phyloP scores from a whole-genome alignment of 768 basidiomycete genomes.

The Macrocybe gigantea region DNA sequence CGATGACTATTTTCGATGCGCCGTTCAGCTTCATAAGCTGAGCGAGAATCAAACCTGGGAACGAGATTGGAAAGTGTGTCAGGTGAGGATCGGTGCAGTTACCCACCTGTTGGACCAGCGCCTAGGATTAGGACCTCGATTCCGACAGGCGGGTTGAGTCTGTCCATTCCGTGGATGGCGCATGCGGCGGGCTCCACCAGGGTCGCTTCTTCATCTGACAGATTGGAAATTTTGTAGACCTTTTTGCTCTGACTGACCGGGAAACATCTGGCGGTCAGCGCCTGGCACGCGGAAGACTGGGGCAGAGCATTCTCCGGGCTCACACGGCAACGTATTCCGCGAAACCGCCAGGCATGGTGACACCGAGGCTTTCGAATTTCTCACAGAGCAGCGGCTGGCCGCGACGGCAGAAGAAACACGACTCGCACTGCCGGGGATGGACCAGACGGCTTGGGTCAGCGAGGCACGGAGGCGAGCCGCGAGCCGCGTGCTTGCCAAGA shows the following conservation, averaged over 20 bases:
- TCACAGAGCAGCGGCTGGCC: constrained; percentile 68
- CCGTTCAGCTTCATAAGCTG: constrained; percentile 76
- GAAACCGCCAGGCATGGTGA: constrained; percentile 64
- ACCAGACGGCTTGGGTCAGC: not conserved
- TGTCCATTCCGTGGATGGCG: constrained; percentile 76
- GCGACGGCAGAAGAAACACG: constrained; percentile 70
- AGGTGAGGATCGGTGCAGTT: not conserved
- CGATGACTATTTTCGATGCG: constrained; percentile 61
- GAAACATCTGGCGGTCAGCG: not conserved
- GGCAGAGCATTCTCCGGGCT: constrained; percentile 12
- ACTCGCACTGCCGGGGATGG: constrained; percentile 23
- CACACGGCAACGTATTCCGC: constrained; percentile 70
- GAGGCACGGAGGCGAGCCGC: not conserved
- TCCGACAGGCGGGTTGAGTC: constrained; percentile 62
- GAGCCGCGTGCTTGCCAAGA: constrained; percentile 29
- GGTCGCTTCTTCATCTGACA: constrained; percentile 72
- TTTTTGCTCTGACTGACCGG: constrained; percentile 52
- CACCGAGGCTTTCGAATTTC: constrained; percentile 60
- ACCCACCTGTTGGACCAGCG: constrained; percentile 63
- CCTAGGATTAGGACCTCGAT: constrained; percentile 70
- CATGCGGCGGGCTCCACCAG: constrained; percentile 76
- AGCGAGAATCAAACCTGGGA: constrained; percentile 60
- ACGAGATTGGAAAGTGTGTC: not conserved
- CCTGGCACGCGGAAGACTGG: not conserved
- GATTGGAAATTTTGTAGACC: constrained; percentile 69